Evolutionary conservation across 2,329 filamentous ascomycete species (phyloP).

Genomic region (Coniochaeta pulveracea): DNA sequence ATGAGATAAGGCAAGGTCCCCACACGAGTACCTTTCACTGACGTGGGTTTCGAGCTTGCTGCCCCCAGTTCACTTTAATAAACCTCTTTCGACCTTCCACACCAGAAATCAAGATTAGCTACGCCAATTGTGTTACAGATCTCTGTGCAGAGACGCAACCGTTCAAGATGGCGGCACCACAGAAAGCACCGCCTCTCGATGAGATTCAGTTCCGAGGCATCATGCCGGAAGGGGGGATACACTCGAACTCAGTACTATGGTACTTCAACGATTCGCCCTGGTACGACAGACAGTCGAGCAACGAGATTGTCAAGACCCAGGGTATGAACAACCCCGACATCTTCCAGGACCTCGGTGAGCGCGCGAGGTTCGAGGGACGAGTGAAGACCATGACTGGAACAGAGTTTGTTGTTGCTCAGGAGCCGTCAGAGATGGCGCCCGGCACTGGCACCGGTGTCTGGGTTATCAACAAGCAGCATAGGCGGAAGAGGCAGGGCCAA

Average conservation of each 20-base stretch:
- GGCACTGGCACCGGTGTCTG: slow-evolving; percentile 54
- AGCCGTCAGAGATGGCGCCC: slow-evolving; percentile 50
- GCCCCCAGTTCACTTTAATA: too few relatives aligned
- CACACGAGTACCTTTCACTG: too few relatives aligned
- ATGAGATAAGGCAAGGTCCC: too few relatives aligned
- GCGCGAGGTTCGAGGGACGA: slow-evolving; percentile 51
- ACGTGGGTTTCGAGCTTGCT: too few relatives aligned
- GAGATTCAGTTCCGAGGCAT: too few relatives aligned
- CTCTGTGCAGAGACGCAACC: too few relatives aligned
- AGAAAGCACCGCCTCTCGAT: too few relatives aligned
- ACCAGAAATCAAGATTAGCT: too few relatives aligned
- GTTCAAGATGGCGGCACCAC: too few relatives aligned
- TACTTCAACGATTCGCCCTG: slow-evolving; percentile 60
- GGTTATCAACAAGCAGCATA: slow-evolving; percentile 58
- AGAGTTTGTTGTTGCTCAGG: slow-evolving; percentile 55
- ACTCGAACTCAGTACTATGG: slow-evolving; percentile 54
- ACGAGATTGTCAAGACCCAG: slow-evolving; percentile 50
- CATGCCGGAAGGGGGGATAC: too few relatives aligned
- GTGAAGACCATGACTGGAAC: slow-evolving; percentile 54
- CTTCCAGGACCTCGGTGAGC: slow-evolving; percentile 44
- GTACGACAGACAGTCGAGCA: slow-evolving; percentile 58
- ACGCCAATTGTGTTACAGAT: too few relatives aligned
- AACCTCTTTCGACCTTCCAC: too few relatives aligned
- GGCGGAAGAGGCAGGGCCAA: slow-evolving; percentile 40
- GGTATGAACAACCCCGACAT: slow-evolving; percentile 50